A percentile compares a stretch with the other conserved stretches of the same genome.
phyloP scores from a whole-genome alignment of 345 rosid species.

The Capsella bursapastoris region DNA sequence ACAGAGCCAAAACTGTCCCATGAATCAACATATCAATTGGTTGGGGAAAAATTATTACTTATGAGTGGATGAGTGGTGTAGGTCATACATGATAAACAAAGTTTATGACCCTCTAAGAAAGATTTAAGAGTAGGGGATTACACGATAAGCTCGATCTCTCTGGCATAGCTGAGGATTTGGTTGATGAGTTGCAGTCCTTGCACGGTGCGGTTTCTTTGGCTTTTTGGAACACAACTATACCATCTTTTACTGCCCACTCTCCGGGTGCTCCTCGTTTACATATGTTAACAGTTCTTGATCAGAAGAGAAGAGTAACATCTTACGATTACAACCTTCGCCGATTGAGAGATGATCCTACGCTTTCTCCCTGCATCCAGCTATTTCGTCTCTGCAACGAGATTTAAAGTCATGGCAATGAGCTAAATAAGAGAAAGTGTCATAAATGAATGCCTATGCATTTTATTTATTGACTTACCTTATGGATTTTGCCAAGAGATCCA shows the following conservation, averaged over 20 bases:
- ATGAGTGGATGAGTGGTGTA: not conserved
- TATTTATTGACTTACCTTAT: conserved; percentile 58
- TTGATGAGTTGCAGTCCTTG: conserved; percentile 94
- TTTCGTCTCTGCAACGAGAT: conserved; percentile 66
- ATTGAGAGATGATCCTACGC: conserved; percentile 81
- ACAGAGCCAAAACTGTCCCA: not conserved
- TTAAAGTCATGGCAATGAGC: not conserved
- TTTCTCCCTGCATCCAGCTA: conserved; percentile 97
- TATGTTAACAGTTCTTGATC: conserved; percentile 73
- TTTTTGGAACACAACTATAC: conserved; percentile 73
- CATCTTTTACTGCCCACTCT: conserved; percentile 86
- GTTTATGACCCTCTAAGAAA: not conserved
- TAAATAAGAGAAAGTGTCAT: not conserved
- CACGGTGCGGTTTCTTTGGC: conserved; percentile 81
- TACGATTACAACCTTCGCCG: conserved; percentile 54
- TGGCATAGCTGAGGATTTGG: conserved; percentile 90
- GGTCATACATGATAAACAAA: conserved; percentile 24
- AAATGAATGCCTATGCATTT: not conserved
- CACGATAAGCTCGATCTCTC: conserved; percentile 93
- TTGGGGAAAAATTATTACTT: too few species aligned
- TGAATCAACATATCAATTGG: too few species aligned
- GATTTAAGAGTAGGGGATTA: conserved; percentile 33
- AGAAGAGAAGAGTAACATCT: conserved; percentile 53
- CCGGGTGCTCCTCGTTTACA: conserved; percentile 78
- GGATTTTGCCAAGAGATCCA: conserved; percentile 92